These are phyloP conservation scores for Plasmopara muralis DNA, from an alignment of 352 stramenopile species.

Conservation along the genomic window DNA sequence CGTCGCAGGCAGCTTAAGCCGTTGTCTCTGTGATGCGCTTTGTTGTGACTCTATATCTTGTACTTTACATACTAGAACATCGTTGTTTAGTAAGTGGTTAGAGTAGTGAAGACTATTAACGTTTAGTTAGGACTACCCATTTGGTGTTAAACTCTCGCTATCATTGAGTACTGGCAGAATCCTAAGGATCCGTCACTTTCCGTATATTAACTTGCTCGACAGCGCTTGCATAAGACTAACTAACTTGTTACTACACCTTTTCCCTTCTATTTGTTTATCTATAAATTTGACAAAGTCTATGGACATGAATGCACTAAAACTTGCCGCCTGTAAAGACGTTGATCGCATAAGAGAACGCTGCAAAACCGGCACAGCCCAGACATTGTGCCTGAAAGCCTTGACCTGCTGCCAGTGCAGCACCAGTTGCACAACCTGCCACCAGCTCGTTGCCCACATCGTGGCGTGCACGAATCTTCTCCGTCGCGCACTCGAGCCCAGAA, in stretches of 20 bases:
- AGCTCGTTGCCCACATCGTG: constrained; percentile 95
- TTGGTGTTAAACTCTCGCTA: too few relatives aligned
- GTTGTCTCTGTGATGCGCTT: constrained; percentile 49
- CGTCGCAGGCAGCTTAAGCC: constrained; percentile 36
- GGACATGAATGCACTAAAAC: constrained; percentile 31
- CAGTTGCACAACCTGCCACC: constrained; percentile 92
- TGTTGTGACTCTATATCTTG: neutral
- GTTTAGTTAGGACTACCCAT: too few relatives aligned
- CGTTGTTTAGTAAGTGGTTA: too few relatives aligned
- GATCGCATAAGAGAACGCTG: constrained; percentile 88
- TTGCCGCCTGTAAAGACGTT: constrained; percentile 81
- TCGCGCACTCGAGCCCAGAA: constrained; percentile 89
- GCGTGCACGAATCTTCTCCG: constrained; percentile 91
- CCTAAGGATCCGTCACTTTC: too few relatives aligned
- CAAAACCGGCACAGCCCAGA: constrained; percentile 90
- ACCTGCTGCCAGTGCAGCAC: constrained; percentile 90
- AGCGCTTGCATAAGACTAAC: too few relatives aligned
- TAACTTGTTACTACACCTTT: too few relatives aligned
- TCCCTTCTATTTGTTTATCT: too few relatives aligned
- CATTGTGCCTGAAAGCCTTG: constrained; percentile 90
- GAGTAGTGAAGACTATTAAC: too few relatives aligned
- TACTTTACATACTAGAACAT: too few relatives aligned
- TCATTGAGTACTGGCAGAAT: too few relatives aligned
- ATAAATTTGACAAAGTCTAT: constrained; percentile 16
- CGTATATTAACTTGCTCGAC: too few relatives aligned